Evolutionary conservation across 768 basidiomycete genomes (phyloP).

Genomic region (Lactarius psammicola): DNA sequence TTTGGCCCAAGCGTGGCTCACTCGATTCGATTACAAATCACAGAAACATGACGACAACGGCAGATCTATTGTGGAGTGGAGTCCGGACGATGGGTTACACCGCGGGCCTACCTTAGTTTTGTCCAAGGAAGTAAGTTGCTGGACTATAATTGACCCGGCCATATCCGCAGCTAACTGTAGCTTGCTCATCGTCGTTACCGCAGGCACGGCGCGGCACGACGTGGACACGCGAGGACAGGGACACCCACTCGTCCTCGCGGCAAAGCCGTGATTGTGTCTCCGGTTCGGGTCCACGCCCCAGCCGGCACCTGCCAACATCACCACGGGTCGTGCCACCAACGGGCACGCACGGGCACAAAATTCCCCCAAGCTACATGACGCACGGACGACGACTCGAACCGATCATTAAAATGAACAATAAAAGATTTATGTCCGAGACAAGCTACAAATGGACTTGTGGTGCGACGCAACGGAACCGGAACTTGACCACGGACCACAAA

Average conservation of each 20-base stretch:
- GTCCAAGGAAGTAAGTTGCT: not conserved
- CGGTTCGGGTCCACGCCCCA: not conserved
- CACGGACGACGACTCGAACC: too few species aligned
- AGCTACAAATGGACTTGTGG: not conserved
- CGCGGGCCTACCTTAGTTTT: not conserved
- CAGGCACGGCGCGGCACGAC: not conserved
- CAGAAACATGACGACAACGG: not conserved
- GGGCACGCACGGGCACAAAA: not conserved
- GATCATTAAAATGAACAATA: not conserved
- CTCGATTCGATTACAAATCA: not conserved
- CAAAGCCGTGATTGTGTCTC: not conserved
- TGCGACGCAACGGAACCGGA: not conserved
- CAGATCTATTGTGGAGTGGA: not conserved
- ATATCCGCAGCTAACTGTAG: not conserved
- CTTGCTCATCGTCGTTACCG: not conserved
- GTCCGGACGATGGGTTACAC: not conserved
- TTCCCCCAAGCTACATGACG: too few species aligned
- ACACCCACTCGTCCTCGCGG: not conserved
- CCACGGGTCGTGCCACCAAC: not conserved
- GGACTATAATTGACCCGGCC: not conserved
- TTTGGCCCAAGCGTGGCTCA: not conserved
- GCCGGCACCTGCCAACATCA: not conserved
- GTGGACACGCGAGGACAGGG: not conserved
- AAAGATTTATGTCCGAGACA: not conserved
- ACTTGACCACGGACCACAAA: not conserved